phyloP scores from a whole-genome alignment of 345 rosid genomes.

The Litchi chinensis region DNA sequence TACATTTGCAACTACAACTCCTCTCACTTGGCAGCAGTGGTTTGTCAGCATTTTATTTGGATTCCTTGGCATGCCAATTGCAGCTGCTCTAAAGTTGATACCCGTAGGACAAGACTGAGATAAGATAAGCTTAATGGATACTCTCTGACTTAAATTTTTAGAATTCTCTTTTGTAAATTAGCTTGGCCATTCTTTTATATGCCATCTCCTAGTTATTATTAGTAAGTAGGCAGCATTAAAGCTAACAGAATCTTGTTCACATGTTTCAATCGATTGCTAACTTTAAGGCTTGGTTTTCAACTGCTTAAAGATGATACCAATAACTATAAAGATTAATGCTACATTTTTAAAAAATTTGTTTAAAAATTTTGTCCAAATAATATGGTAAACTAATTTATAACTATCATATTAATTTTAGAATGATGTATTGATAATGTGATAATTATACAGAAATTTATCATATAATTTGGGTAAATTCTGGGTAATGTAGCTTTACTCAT shows the following conservation, averaged over 20 bases:
- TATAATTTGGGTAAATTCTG: too few relatives aligned
- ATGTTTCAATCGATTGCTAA: constrained; percentile 11
- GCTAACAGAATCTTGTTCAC: background rate
- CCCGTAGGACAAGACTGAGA: constrained; percentile 53
- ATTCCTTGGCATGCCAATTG: constrained; percentile 93
- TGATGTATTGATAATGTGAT: too few relatives aligned
- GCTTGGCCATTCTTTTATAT: background rate
- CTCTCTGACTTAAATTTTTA: background rate
- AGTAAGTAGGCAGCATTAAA: constrained; percentile 2
- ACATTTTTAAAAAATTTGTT: background rate
- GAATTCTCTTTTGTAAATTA: background rate
- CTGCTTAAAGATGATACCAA: constrained; percentile 8
- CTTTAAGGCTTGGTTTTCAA: constrained; percentile 9
- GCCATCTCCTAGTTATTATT: background rate
- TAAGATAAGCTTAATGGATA: background rate
- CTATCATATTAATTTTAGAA: too few relatives aligned
- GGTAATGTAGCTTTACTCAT: too few relatives aligned
- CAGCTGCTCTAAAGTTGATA: constrained; percentile 78
- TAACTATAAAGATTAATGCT: constrained; percentile 2
- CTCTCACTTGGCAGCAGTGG: constrained; percentile 76
- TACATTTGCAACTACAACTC: constrained; percentile 70
- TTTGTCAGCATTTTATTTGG: constrained; percentile 67
- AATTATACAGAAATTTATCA: too few relatives aligned
- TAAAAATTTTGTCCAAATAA: too few relatives aligned
- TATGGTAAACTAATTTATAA: too few relatives aligned